Evolutionary conservation across 2,329 filamentous ascomycete genomes (phyloP).

Genomic region (Microsporum ferrugineum): DNA sequence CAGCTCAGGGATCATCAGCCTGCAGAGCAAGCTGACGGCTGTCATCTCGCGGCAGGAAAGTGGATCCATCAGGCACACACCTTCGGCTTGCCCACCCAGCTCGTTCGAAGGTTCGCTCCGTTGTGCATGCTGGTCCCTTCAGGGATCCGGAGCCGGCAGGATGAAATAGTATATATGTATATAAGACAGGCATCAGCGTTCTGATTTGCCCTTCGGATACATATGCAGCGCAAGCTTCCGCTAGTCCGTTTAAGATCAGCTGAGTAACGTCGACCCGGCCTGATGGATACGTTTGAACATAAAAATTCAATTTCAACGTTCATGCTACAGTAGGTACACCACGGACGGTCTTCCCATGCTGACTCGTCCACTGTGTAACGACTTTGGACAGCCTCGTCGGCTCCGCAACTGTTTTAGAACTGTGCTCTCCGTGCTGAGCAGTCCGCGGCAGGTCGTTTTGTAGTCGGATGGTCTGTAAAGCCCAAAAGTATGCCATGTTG

Average conservation of each 20-base stretch:
- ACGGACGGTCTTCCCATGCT: not conserved
- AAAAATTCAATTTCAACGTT: slow-evolving; percentile 33
- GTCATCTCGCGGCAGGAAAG: not conserved
- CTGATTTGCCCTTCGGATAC: slow-evolving; percentile 11
- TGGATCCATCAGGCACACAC: slow-evolving; percentile 4
- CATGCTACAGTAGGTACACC: slow-evolving; percentile 9
- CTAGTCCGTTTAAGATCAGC: slow-evolving; percentile 24
- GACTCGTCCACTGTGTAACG: not conserved
- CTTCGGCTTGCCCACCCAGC: not conserved
- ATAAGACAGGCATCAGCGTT: not conserved
- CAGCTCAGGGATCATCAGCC: slow-evolving; percentile 6
- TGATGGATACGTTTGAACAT: slow-evolving; percentile 17
- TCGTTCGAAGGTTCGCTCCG: not conserved
- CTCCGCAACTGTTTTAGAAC: too few relatives aligned
- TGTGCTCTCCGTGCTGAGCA: too few relatives aligned
- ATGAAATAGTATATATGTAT: too few relatives aligned
- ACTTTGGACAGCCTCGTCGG: too few relatives aligned
- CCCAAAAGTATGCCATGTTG: too few relatives aligned
- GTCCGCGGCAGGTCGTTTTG: too few relatives aligned
- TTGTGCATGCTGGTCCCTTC: not conserved
- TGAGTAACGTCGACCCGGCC: slow-evolving; percentile 27
- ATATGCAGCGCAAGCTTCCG: slow-evolving; percentile 10
- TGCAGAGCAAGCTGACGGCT: slow-evolving; percentile 4
- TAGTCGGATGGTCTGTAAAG: too few relatives aligned
- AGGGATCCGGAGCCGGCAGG: not conserved